Base-by-base conservation (phyloP, 805 yeast species). In the Lachancea dasiensis region DNA sequence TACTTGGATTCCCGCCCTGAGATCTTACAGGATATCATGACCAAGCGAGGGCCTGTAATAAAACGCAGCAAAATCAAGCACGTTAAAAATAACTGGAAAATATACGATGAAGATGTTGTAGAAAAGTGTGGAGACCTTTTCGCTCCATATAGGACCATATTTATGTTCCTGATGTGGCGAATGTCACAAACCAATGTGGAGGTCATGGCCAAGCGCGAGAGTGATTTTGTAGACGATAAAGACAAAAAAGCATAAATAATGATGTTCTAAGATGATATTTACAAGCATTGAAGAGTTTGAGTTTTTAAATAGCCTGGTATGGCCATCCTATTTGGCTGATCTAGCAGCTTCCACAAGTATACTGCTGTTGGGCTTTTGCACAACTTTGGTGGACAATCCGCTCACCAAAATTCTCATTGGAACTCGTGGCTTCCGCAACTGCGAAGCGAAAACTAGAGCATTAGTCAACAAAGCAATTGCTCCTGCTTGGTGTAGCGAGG, bases 401-500 rank as follows among this genome's bases (percentile, higher is more conserved):
- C 55, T 56, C 6, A 65, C 52, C 31, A 65, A 40, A 15, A 63
- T 53, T 46, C 65, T 59, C 26, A 67, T 59, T 25, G 63, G 61
- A 4, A 56, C 51, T 56, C 79, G 69, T 34, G 89, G 87, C 46
- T 69, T 69, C 45, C 79, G 68, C 49, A 84, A 60, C 38, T 75
- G 70, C 40, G 76, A 68, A 8, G 77, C 72, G 38, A 79, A 64
- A 8, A 81, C 68, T 41, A 90, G 67, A n/a, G 86, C 73, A 11
- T 83, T 70, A 0, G 98, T 89, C 50, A 92, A 68, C 34, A 92
- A 68, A 0, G 94, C 95, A 50, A 92, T 65, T 1, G 97, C 95
- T 49, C 97, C 97, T 6, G 95, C 96, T 68, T 92, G 99, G 59
- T 92, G 99, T 5, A 87, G 76, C 3, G 97, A 94, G 2, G 96